These are phyloP conservation scores for Syzygium syzygioides DNA, from an alignment of 441 rosid genomes.

Conservation along the genomic window DNA sequence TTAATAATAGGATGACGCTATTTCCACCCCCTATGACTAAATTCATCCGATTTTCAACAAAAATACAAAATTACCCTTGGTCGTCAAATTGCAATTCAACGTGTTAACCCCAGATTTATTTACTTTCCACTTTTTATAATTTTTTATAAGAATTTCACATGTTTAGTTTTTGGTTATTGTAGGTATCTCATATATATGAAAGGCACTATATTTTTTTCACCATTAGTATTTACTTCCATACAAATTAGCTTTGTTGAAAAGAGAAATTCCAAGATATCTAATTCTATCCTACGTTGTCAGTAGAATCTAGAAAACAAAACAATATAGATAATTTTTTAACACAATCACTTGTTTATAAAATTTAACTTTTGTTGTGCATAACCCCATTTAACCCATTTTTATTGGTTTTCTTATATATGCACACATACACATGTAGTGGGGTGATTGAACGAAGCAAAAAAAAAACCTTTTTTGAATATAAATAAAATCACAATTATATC, in stretches of 20 bases:
- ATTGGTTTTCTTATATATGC: neutral
- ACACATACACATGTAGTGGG: neutral
- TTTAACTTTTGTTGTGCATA: neutral
- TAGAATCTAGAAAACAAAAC: neutral
- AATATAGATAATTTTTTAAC: neutral
- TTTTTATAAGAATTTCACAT: neutral
- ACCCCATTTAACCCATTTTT: neutral
- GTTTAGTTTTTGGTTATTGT: neutral
- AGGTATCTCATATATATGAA: neutral
- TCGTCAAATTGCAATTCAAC: neutral
- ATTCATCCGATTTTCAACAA: neutral
- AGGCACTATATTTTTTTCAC: neutral
- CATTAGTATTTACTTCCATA: neutral
- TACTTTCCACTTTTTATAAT: neutral
- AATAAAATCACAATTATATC: neutral
- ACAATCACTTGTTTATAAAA: neutral
- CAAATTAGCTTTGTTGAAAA: neutral
- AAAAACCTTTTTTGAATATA: neutral
- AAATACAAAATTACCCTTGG: neutral
- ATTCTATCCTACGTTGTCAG: neutral
- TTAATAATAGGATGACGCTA: neutral
- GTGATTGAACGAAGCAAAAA: neutral
- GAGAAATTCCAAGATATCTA: neutral
- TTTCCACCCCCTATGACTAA: neutral
- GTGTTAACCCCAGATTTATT: neutral